phyloP scores from a whole-genome alignment of 1,284 basidiomycete genomes.

The Fistulina hepatica region DNA sequence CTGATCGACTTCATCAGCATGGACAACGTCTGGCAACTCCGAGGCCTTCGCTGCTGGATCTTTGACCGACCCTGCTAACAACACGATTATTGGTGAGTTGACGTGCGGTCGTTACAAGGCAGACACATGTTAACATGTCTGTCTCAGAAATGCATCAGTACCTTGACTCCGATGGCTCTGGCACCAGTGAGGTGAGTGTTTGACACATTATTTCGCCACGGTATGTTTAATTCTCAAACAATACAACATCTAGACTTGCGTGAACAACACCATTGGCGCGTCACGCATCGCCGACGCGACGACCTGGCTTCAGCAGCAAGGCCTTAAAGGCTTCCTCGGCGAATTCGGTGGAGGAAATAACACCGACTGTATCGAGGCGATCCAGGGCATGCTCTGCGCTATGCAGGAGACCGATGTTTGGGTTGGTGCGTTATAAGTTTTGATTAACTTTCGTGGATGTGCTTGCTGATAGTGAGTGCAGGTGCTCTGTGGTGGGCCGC shows the following conservation, averaged over 20 bases:
- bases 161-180: conserved; percentile 45
- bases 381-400: conserved; percentile 44
- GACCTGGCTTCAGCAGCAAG: conserved; percentile 45
- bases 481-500: conserved; percentile 47
- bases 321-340: conserved; percentile 53
- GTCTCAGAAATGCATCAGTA: conserved; percentile 56
- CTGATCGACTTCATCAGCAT: conserved; percentile 25
- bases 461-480: not conserved
- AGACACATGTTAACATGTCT: not conserved
- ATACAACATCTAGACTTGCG: too few relatives aligned
- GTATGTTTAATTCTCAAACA: too few relatives aligned
- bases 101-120: not conserved
- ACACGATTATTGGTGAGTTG: conserved; percentile 41
- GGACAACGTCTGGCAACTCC: conserved; percentile 46
- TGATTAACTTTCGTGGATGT: not conserved
- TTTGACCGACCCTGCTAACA: conserved; percentile 53
- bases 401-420: conserved; percentile 51
- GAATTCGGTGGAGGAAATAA: conserved; percentile 54
- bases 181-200: too few relatives aligned
- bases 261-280: conserved; percentile 47
- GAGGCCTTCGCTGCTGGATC: conserved; percentile 37
- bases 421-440: conserved; percentile 31
- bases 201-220: too few relatives aligned
- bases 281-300: conserved; percentile 47
- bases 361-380: conserved; percentile 27